Conservation (phyloP, 495 filamentous ascomycete species). For the Xylaria flabelliformis region DNA sequence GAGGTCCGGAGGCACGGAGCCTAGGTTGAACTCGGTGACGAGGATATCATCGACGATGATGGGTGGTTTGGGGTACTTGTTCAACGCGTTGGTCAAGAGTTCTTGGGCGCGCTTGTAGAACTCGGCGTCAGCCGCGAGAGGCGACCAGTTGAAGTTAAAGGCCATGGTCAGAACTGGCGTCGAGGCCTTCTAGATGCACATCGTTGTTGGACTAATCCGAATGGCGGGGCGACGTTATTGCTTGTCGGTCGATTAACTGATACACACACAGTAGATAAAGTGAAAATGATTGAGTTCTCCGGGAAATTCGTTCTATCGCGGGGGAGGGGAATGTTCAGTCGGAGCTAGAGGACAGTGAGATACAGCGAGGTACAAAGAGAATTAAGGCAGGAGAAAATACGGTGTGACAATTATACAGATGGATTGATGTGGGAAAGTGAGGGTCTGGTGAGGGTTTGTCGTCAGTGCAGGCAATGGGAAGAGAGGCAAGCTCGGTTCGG, state of each 20-base stretch:
- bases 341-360: neutral
- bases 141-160: constrained; percentile 99
- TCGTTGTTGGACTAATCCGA: constrained; percentile 21
- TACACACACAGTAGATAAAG: neutral
- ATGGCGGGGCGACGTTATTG: constrained; percentile 6
- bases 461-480: neutral
- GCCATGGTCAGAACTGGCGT: constrained; percentile 67
- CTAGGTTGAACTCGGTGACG: constrained; percentile 96
- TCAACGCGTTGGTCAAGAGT: constrained; percentile 90
- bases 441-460: neutral
- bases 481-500: constrained; percentile 17
- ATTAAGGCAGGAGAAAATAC: neutral
- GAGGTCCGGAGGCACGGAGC: constrained; percentile 86
- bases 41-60: constrained; percentile 99
- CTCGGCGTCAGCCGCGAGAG: constrained; percentile 88
- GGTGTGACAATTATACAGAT: neutral
- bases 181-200: constrained; percentile 15
- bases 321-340: neutral
- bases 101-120: constrained; percentile 93
- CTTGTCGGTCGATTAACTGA: constrained; percentile 15
- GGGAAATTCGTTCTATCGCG: constrained; percentile 9
- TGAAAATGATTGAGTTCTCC: neutral
- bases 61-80: constrained; percentile 97
- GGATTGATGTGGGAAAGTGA: neutral
- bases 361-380: neutral